Conservation (phyloP, 148 eudicot species). For the Cornus suecica region DNA sequence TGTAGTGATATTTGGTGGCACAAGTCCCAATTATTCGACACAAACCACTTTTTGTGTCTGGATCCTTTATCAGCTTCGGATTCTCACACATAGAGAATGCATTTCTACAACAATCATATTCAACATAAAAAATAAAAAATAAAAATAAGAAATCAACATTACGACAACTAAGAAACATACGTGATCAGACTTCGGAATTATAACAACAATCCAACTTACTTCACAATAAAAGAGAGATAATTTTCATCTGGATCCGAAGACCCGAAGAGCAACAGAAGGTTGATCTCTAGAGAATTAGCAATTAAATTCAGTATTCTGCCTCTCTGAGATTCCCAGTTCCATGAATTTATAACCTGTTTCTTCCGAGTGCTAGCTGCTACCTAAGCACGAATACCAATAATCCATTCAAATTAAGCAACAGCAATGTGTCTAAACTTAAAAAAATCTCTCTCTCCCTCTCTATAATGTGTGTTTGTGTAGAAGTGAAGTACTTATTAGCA, state of each 20-base stretch:
- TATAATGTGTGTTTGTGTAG: too few species aligned
- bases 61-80: slow-evolving; percentile 63
- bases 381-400: slow-evolving; percentile 30
- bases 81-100: slow-evolving; percentile 79
- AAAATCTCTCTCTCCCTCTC: too few species aligned
- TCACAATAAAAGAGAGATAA: slow-evolving; percentile 77
- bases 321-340: slow-evolving; percentile 94
- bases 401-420: slow-evolving; percentile 1
- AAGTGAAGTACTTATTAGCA: neutral
- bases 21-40: slow-evolving; percentile 89
- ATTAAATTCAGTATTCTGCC: slow-evolving; percentile 64
- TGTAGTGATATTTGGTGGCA: slow-evolving; percentile 83
- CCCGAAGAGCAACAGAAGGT: slow-evolving; percentile 85
- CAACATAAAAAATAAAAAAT: neutral
- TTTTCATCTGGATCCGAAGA: slow-evolving; percentile 85
- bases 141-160: neutral
- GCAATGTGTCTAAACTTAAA: neutral
- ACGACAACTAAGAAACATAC: neutral
- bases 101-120: slow-evolving; percentile 53
- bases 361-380: slow-evolving; percentile 58
- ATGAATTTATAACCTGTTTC: slow-evolving; percentile 65
- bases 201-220: slow-evolving; percentile 46
- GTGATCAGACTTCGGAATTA: neutral
- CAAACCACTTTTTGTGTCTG: slow-evolving; percentile 73
- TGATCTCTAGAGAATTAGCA: slow-evolving; percentile 90